Percentiles rank a stretch among this genome's conserved stretches.
These are phyloP conservation scores for Rhizopogon hawkerae DNA, from an alignment of 1,284 basidiomycete species.

Conservation along the genomic window DNA sequence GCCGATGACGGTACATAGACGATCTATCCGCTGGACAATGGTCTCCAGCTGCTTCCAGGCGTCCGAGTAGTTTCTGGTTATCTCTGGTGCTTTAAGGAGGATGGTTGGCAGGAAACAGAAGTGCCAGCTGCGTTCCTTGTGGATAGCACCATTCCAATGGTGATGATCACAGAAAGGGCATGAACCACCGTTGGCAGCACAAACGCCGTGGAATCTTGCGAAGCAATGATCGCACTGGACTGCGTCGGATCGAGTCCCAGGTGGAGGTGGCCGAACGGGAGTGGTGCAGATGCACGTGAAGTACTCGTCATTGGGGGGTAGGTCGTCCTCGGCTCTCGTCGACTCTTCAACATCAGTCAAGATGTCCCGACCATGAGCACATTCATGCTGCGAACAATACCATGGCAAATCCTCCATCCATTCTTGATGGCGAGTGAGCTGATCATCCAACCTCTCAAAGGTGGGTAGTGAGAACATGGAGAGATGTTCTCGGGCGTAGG, in stretches of 20 bases:
- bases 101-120: slow-evolving; percentile 68
- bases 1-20: slow-evolving; percentile 62
- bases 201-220: slow-evolving; percentile 74
- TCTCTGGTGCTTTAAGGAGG: slow-evolving; percentile 58
- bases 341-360: slow-evolving; percentile 64
- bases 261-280: slow-evolving; percentile 66
- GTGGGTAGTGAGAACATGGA: slow-evolving; percentile 61
- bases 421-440: slow-evolving; percentile 54
- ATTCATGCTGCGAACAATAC: slow-evolving; percentile 58
- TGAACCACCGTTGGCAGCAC: slow-evolving; percentile 76
- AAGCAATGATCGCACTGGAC: slow-evolving; percentile 82
- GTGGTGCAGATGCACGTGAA: slow-evolving; percentile 73
- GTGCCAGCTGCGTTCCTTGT: slow-evolving; percentile 72
- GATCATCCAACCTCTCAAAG: slow-evolving; percentile 61
- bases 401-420: slow-evolving; percentile 72
- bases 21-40: slow-evolving; percentile 68
- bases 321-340: slow-evolving; percentile 65
- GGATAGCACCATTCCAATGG: slow-evolving; percentile 77
- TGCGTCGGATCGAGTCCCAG: slow-evolving; percentile 65
- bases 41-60: slow-evolving; percentile 69
- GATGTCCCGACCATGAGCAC: slow-evolving; percentile 51
- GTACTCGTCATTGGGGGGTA: slow-evolving; percentile 67
- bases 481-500: slow-evolving; percentile 62
- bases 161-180: slow-evolving; percentile 83
- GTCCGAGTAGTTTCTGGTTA: slow-evolving; percentile 66